These are phyloP conservation scores for Glycyrrhiza uralensis DNA, from an alignment of 306 rosid genomes.

Conservation along the genomic window DNA sequence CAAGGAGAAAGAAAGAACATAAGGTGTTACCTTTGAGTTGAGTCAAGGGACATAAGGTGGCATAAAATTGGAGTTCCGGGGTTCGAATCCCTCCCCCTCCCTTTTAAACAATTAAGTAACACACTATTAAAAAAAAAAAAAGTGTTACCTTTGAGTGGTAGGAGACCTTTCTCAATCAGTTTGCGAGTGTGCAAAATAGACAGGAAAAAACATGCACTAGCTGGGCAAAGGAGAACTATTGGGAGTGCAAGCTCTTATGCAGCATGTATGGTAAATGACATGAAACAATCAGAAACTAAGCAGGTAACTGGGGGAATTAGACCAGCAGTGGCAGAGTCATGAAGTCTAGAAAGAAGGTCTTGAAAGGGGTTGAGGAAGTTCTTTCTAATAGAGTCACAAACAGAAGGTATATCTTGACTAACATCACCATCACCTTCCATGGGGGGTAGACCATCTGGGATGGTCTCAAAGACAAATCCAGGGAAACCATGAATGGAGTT, in stretches of 20 bases:
- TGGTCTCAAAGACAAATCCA: background rate
- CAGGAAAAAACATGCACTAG: background rate
- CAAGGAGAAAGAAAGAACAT: background rate
- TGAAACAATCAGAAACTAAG: background rate
- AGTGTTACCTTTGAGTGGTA: slow-evolving; percentile 11
- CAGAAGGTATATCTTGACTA: slow-evolving; percentile 14
- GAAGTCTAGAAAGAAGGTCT: background rate
- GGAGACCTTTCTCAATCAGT: background rate
- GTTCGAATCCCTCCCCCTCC: no score
- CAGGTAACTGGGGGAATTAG: background rate
- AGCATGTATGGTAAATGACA: background rate
- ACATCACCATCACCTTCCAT: background rate
- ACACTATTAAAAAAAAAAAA: no score
- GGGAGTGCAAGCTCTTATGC: slow-evolving; percentile 12
- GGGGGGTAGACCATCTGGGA: slow-evolving; percentile 5
- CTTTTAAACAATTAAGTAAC: no score
- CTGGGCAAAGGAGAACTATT: background rate
- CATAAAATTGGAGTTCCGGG: no score
- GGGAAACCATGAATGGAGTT: background rate
- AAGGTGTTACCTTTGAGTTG: no score
- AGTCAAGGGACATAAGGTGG: no score
- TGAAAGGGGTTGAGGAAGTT: background rate
- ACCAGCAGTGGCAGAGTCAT: background rate
- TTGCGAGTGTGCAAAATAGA: background rate
- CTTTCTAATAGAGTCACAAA: background rate